A percentile compares a stretch with the other conserved stretches of the same genome.
These are phyloP conservation scores for Daedalea quercina DNA, from an alignment of 768 basidiomycete genomes.

Conservation along the genomic window DNA sequence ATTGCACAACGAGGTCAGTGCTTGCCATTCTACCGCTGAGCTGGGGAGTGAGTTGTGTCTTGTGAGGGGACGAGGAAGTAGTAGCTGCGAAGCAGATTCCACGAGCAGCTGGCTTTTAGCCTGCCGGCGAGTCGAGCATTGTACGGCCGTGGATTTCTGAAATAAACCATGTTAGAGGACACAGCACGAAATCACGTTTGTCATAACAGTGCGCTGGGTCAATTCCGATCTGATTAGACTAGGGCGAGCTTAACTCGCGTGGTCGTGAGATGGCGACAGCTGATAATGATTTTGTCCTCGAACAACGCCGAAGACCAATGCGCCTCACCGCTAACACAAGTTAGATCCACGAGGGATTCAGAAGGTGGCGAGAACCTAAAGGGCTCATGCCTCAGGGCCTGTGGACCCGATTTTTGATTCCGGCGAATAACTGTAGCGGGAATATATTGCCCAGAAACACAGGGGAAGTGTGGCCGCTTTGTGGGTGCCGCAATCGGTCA, in stretches of 20 bases:
- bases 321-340: not conserved
- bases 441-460: not conserved
- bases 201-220: conserved; percentile 9
- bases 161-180: not conserved
- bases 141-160: not conserved
- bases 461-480: not conserved
- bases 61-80: not conserved
- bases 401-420: not conserved
- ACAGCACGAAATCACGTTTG: not conserved
- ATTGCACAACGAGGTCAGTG: conserved; percentile 32
- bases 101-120: not conserved
- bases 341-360: not conserved
- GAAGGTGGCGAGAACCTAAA: not conserved
- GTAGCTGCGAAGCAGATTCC: not conserved
- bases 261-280: conserved; percentile 4
- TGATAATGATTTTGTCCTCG: not conserved
- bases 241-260: conserved; percentile 19
- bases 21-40: conserved; percentile 5
- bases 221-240: conserved; percentile 18
- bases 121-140: not conserved
- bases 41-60: not conserved
- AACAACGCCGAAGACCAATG: not conserved
- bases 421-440: not conserved
- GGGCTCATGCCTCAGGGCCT: not conserved
- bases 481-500: not conserved